Evolutionary conservation across 1,284 basidiomycete species (phyloP), one percentile per base, ranked within the genome.

Genomic region (Pterula multifida): DNA sequence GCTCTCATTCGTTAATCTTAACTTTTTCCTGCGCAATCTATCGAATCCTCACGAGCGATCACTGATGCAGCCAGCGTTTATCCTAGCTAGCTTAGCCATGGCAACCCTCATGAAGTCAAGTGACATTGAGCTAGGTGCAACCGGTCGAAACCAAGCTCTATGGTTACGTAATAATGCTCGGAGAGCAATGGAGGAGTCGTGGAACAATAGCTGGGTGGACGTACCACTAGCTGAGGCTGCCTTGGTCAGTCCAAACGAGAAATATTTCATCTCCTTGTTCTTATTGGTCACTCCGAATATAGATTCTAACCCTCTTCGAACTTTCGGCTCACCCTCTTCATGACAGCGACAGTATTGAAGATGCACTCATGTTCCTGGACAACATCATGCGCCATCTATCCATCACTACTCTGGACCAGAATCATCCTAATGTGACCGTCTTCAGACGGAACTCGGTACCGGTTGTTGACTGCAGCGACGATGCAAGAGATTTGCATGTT

Each of bases 281-380:
- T 26, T 32, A 47, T 13, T 15, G 49, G 25, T 52, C 39, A 47
- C 3, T 23, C 26, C 47, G 39, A 6, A 6, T 17, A 1, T 47
- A 88, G 85, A 74, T 87, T 45, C 68, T 88, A 9, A 79, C 82
- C 2, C 65, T 87, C 1, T 89, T 84, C 60, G 85, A 89, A 61
- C 73, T 76, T 0, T 87, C 82, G 1, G 75, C 78, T 3, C 81
- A 88, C 53, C 82, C 83, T 6, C 68, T 73, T 28, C 73, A 85
- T 59, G 72, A 70, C 23, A 67, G 72, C 3, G 69, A 72, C 26
- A 71, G 79, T 19, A 71, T 78, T n/a, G 65, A 68, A 28, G 64
- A 63, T 26, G 71, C 82, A 0, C 64, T 88, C 12, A 56, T 70
- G 45, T 67, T 73, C 35, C 70, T 88, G 28, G 85, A 88, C 61